A percentile compares a stretch with the other conserved stretches of the same genome.
These are phyloP conservation scores for Euryodendron excelsum DNA, from an alignment of 148 eudicot species.

Conservation along the genomic window DNA sequence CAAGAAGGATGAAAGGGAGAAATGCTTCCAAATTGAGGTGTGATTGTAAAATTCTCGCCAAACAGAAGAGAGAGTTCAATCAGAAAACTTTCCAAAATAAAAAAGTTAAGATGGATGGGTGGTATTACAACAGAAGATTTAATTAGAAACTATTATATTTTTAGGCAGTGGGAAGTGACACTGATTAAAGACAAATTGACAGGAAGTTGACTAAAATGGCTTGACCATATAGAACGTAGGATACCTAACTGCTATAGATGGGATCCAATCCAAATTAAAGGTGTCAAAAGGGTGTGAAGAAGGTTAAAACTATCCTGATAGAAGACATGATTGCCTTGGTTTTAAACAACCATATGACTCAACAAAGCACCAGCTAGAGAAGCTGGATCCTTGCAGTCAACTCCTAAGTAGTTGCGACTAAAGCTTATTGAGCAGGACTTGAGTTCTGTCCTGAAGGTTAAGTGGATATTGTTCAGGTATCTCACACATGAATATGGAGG, in stretches of 20 bases:
- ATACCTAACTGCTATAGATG: neutral
- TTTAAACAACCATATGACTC: neutral
- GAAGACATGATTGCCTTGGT: neutral
- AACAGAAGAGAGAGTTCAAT: too few relatives aligned
- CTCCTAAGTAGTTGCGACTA: neutral
- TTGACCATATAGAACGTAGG: neutral
- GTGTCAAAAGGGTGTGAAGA: neutral
- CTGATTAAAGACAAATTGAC: too few relatives aligned
- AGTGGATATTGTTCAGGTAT: neutral
- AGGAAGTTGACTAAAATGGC: neutral
- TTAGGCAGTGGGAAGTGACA: too few relatives aligned
- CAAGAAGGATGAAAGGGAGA: too few relatives aligned
- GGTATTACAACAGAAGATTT: too few relatives aligned
- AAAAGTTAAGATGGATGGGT: too few relatives aligned
- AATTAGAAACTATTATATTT: too few relatives aligned
- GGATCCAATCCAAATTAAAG: neutral
- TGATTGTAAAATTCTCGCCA: too few relatives aligned
- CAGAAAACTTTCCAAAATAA: too few relatives aligned
- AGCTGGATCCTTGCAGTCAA: neutral
- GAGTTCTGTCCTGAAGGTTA: neutral
- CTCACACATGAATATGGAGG: neutral
- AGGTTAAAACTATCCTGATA: neutral
- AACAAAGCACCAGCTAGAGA: neutral
- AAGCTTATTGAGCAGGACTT: neutral
- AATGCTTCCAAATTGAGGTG: too few relatives aligned